phyloP scores from a whole-genome alignment of 1,139 yeast species.

The Pichia sp. region DNA sequence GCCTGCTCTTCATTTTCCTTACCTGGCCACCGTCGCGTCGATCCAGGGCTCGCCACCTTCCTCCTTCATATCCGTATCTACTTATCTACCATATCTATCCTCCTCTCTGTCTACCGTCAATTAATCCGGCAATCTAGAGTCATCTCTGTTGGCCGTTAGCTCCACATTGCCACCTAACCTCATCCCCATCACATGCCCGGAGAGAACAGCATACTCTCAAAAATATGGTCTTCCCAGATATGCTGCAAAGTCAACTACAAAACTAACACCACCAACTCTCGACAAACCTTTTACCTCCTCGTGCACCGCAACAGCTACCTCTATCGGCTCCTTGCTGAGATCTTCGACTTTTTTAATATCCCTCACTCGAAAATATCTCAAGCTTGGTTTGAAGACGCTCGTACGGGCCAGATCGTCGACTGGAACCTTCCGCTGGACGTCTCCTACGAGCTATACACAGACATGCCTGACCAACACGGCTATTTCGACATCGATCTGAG shows the following conservation, averaged over 20 bases:
- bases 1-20: background rate
- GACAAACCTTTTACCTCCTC: background rate
- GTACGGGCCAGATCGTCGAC: background rate
- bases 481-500: conserved; percentile 1
- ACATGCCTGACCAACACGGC: background rate
- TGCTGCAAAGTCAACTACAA: conserved; percentile 2
- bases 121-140: background rate
- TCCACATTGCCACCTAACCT: background rate
- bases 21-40: conserved; percentile 1
- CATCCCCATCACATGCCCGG: background rate
- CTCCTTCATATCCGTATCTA: background rate
- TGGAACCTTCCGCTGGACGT: conserved; percentile 7
- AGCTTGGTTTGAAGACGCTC: background rate
- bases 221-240: conserved; percentile 3
- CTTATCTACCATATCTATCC: background rate
- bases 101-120: background rate
- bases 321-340: background rate
- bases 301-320: conserved; percentile 9
- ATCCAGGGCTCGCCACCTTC: background rate
- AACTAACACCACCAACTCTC: background rate
- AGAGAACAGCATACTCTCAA: background rate
- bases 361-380: background rate
- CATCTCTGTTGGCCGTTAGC: too few species aligned
- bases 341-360: conserved; percentile 5
- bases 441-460: background rate